Evolutionary conservation across 768 basidiomycete genomes (phyloP).

Genomic region (Macrocybe gigantea): DNA sequence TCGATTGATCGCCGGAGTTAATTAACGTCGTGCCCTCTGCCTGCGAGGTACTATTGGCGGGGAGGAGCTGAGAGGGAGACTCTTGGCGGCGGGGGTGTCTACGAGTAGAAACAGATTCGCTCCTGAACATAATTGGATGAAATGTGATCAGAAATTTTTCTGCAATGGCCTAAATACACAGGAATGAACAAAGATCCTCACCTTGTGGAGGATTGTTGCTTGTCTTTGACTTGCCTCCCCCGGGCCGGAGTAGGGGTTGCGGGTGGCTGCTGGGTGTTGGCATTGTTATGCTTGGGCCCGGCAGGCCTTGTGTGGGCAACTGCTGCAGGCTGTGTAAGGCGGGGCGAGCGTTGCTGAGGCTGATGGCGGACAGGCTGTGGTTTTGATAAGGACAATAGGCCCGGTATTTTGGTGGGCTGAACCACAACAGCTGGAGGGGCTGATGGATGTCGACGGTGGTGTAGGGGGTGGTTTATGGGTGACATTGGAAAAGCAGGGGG

Average conservation of each 20-base stretch:
- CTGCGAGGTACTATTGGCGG: conserved; percentile 44
- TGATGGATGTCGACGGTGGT: conserved; percentile 63
- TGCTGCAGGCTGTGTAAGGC: conserved; percentile 20
- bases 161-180: background rate
- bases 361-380: conserved; percentile 16
- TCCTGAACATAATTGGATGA: background rate
- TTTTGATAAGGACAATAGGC: conserved; percentile 62
- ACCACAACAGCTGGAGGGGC: conserved; percentile 57
- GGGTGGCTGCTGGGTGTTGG: conserved; percentile 18
- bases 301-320: conserved; percentile 13
- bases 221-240: conserved; percentile 23
- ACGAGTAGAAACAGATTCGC: conserved; percentile 14
- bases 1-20: conserved; percentile 44
- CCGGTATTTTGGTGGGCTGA: conserved; percentile 69
- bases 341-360: conserved; percentile 20
- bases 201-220: conserved; percentile 16
- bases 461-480: conserved; percentile 17
- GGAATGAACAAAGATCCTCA: conserved; percentile 2
- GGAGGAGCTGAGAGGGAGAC: conserved; percentile 44
- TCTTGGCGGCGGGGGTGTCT: conserved; percentile 53
- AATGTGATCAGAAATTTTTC: background rate
- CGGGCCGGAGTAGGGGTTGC: conserved; percentile 25
- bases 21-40: conserved; percentile 50
- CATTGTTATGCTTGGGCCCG: conserved; percentile 5
- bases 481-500: conserved; percentile 27